Conservation (phyloP, 129 eudicot genomes). For the Sambucus nigra region DNA sequence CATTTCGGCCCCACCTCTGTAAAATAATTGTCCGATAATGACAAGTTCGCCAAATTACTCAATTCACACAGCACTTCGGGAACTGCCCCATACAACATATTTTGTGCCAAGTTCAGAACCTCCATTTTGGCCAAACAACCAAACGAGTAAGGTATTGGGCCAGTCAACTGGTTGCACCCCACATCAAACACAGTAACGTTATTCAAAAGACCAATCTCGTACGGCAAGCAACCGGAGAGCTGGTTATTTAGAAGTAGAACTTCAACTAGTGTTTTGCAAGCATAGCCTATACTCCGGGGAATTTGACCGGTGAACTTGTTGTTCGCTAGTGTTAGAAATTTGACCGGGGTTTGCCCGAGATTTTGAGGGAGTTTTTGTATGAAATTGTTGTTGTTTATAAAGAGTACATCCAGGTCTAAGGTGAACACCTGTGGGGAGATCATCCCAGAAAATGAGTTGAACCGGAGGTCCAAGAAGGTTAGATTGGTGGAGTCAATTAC, state of each 20-base stretch:
- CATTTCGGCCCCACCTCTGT: conserved; percentile 36
- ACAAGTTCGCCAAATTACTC: conserved; percentile 18
- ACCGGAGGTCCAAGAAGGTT: conserved; percentile 38
- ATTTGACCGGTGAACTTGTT: conserved; percentile 31
- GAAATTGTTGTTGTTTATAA: conserved; percentile 37
- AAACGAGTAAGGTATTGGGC: conserved; percentile 37
- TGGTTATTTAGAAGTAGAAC: conserved; percentile 30
- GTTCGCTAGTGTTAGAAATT: conserved; percentile 34
- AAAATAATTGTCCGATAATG: conserved; percentile 32
- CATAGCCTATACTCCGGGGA: conserved; percentile 25
- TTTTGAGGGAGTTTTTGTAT: conserved; percentile 21
- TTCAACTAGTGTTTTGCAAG: conserved; percentile 20
- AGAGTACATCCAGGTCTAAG: conserved; percentile 31
- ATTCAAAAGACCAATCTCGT: conserved; percentile 26
- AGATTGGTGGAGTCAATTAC: conserved; percentile 16
- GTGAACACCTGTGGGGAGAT: conserved; percentile 28
- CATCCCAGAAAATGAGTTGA: conserved; percentile 24
- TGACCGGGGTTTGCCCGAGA: conserved; percentile 25
- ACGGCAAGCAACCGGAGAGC: conserved; percentile 36
- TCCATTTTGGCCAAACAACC: conserved; percentile 26
- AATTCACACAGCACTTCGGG: conserved; percentile 34
- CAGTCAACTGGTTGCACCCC: conserved; percentile 22
- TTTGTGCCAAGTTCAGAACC: conserved; percentile 27
- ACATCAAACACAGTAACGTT: conserved; percentile 29
- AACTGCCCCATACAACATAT: conserved; percentile 21